A percentile compares a stretch with the other conserved stretches of the same genome.
phyloP scores from a whole-genome alignment of 805 yeast species.

The Saccharomycopsis babjevae region DNA sequence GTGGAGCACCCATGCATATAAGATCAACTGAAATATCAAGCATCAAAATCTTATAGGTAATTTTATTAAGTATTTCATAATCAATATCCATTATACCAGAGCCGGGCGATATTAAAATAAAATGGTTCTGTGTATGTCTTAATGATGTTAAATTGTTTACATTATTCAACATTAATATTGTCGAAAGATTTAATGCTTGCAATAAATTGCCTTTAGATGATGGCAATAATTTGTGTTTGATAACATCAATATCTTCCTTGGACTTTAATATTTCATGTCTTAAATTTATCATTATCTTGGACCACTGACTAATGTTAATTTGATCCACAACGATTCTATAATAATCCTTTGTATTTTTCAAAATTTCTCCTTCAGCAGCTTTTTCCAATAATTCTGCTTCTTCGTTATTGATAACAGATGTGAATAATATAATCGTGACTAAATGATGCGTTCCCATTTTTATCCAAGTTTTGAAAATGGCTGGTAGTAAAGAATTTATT shows the following conservation, averaged over 20 bases:
- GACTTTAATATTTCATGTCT: slow-evolving; percentile 79
- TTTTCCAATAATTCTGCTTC: slow-evolving; percentile 15
- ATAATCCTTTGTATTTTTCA: slow-evolving; percentile 61
- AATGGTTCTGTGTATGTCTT: slow-evolving; percentile 85
- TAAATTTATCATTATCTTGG: slow-evolving; percentile 78
- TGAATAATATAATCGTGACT: slow-evolving; percentile 80
- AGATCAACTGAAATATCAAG: slow-evolving; percentile 84
- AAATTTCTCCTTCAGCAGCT: slow-evolving; percentile 50
- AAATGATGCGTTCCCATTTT: slow-evolving; percentile 81
- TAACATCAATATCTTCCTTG: slow-evolving; percentile 50
- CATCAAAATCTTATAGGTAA: slow-evolving; percentile 64
- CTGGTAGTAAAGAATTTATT: slow-evolving; percentile 86
- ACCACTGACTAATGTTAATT: slow-evolving; percentile 83
- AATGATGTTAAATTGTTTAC: slow-evolving; percentile 48
- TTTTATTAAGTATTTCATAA: slow-evolving; percentile 58
- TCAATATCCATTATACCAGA: slow-evolving; percentile 91
- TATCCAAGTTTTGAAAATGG: slow-evolving; percentile 80
- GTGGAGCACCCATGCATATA: slow-evolving; percentile 81
- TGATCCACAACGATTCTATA: slow-evolving; percentile 94
- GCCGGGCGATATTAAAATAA: slow-evolving; percentile 81
- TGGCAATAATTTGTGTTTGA: slow-evolving; percentile 56
- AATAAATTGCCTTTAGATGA: slow-evolving; percentile 82
- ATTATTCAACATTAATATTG: slow-evolving; percentile 36
- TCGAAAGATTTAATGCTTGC: slow-evolving; percentile 79
- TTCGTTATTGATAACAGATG: slow-evolving; percentile 50